Percentiles rank a stretch among this genome's conserved stretches.
These are phyloP conservation scores for Corymbia citriodora DNA, from an alignment of 441 rosid species.

Conservation along the genomic window DNA sequence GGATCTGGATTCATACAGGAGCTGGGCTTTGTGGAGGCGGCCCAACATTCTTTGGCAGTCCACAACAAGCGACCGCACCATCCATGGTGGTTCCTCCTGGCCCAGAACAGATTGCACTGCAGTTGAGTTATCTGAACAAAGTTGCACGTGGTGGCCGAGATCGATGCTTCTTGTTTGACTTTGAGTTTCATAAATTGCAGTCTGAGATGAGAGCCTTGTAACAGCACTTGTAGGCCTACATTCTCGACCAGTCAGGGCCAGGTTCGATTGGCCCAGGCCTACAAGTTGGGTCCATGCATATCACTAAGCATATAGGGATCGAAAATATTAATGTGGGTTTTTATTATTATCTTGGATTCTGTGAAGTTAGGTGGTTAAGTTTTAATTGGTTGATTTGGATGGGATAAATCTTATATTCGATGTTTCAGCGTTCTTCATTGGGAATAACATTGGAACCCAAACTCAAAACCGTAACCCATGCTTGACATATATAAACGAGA, in stretches of 20 bases:
- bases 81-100: no score
- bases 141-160: no score
- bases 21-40: no score
- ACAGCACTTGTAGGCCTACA: background rate
- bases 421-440: accelerated
- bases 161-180: no score
- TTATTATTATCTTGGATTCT: background rate
- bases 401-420: accelerated
- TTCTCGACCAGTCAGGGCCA: background rate
- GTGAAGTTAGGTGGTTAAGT: background rate
- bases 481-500: background rate
- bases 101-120: no score
- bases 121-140: no score
- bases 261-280: background rate
- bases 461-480: background rate
- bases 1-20: no score
- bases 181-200: background rate
- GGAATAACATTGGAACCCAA: background rate
- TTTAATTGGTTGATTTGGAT: background rate
- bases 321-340: background rate
- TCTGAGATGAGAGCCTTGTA: background rate
- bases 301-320: background rate
- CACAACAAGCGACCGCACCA: no score
- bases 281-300: background rate
- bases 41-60: no score